Evolutionary conservation across 768 basidiomycete genomes (phyloP).

Genomic region (Chalciporus piperatus): DNA sequence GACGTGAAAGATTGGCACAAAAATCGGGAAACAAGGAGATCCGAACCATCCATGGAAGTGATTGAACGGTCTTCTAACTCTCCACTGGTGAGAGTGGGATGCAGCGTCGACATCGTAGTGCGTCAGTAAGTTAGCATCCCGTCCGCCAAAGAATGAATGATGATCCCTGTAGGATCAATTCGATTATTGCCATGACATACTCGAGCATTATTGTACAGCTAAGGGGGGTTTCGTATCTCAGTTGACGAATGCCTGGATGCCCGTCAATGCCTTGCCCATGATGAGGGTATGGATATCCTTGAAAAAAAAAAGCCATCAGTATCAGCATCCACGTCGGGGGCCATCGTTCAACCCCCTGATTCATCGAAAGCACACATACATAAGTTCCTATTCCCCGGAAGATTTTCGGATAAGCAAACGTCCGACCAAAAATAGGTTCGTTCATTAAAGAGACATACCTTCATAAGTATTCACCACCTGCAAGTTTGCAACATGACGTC

Average conservation of each 20-base stretch:
- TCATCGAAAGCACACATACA: conserved; percentile 35
- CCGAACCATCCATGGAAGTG: too few relatives aligned
- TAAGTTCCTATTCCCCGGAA: conserved; percentile 47
- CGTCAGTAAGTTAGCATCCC: too few relatives aligned
- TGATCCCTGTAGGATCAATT: too few relatives aligned
- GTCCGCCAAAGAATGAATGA: too few relatives aligned
- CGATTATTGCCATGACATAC: background rate
- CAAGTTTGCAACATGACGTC: conserved; percentile 90
- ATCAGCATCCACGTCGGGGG: background rate
- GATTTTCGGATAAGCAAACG: conserved; percentile 3
- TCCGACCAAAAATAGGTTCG: background rate
- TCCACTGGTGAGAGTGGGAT: too few relatives aligned
- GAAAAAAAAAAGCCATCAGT: conserved; percentile 11
- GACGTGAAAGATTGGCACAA: too few relatives aligned
- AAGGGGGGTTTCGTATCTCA: conserved; percentile 22
- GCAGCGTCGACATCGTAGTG: too few relatives aligned
- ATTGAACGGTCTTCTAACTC: too few relatives aligned
- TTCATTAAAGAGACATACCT: conserved; percentile 43
- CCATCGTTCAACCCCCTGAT: background rate
- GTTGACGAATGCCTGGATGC: conserved; percentile 79
- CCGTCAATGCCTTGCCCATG: conserved; percentile 91
- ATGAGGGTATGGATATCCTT: conserved; percentile 91
- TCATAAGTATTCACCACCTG: conserved; percentile 98
- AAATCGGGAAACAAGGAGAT: too few relatives aligned
- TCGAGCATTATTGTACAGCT: background rate